Percentiles rank a stretch among this genome's conserved stretches.
phyloP scores from a whole-genome alignment of 1,284 basidiomycete species.

The Ceratobasidium sp. region DNA sequence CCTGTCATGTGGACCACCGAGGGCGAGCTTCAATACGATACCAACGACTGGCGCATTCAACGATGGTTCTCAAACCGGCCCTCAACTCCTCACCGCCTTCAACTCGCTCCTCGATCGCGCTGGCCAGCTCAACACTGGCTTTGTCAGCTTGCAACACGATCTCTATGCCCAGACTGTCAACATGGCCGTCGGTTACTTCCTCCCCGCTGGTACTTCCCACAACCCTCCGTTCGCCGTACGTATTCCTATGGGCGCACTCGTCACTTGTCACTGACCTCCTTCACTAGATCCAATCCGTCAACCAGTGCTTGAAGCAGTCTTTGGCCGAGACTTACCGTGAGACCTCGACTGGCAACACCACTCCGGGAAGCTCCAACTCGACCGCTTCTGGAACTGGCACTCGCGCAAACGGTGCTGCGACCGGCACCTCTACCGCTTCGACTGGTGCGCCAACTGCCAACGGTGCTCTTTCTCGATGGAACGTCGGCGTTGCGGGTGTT shows the following conservation, averaged over 20 bases:
- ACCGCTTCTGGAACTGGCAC: neutral
- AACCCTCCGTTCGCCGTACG: constrained; percentile 13
- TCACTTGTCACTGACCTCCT: constrained; percentile 59
- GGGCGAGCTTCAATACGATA: constrained; percentile 35
- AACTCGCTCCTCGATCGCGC: constrained; percentile 51
- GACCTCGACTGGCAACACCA: constrained; percentile 9
- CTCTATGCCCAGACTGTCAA: constrained; percentile 82
- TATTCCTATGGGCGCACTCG: constrained; percentile 53
- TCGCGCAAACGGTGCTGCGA: neutral
- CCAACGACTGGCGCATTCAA: constrained; percentile 71
- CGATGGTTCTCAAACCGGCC: constrained; percentile 66
- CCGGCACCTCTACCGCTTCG: constrained; percentile 6
- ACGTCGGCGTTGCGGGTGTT: neutral
- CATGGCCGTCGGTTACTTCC: constrained; percentile 84
- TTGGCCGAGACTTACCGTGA: constrained; percentile 69
- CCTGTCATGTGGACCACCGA: constrained; percentile 72
- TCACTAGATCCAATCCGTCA: constrained; percentile 50
- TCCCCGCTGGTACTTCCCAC: constrained; percentile 59
- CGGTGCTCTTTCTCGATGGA: neutral
- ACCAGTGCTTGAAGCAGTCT: constrained; percentile 67
- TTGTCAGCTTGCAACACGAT: constrained; percentile 90
- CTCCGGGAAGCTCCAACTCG: neutral
- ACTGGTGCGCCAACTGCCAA: neutral
- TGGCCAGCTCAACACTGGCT: constrained; percentile 58
- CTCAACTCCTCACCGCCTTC: constrained; percentile 55